A percentile compares a stretch with the other conserved stretches of the same genome.
These are phyloP conservation scores for Porcisia hertigi DNA, from an alignment of 208 protist genomes.

Conservation along the genomic window DNA sequence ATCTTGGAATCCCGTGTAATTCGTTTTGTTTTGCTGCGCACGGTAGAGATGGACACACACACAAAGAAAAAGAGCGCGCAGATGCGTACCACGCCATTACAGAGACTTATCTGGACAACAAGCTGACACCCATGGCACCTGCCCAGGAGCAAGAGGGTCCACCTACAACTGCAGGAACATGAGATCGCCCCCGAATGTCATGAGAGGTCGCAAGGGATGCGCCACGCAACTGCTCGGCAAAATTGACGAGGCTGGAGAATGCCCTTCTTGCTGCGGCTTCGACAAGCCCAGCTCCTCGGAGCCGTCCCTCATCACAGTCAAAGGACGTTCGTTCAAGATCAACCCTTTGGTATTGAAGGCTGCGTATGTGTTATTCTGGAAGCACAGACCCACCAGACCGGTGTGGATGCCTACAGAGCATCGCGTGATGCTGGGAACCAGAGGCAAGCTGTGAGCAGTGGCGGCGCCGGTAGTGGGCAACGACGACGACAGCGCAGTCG, in stretches of 20 bases:
- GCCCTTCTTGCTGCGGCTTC: slow-evolving; percentile 14
- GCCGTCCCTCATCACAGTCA: slow-evolving; percentile 31
- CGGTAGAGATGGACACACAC: too few species aligned
- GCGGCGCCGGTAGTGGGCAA: neutral
- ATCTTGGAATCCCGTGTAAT: too few species aligned
- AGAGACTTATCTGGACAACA: neutral
- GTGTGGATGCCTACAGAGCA: slow-evolving; percentile 78
- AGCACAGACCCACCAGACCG: slow-evolving; percentile 66
- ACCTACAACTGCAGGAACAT: slow-evolving; percentile 62
- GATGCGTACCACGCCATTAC: neutral
- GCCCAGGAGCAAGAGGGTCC: neutral
- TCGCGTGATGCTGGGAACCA: slow-evolving; percentile 42
- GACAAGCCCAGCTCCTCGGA: slow-evolving; percentile 20
- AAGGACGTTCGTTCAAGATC: slow-evolving; percentile 52
- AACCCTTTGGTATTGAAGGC: slow-evolving; percentile 70
- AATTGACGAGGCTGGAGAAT: slow-evolving; percentile 1
- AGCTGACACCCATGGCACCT: too few species aligned
- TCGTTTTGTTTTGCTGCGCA: too few species aligned
- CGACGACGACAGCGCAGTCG: neutral
- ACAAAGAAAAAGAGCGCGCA: neutral
- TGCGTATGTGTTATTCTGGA: slow-evolving; percentile 77
- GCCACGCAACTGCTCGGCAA: slow-evolving; percentile 59
- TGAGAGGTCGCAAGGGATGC: slow-evolving; percentile 77
- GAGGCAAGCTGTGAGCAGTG: neutral
- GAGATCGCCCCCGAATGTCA: slow-evolving; percentile 79